Percentiles rank a stretch among this genome's conserved stretches.
Evolutionary conservation across 1,139 yeast genomes (phyloP).

Genomic region (Kurtzmaniella quercitrusa): DNA sequence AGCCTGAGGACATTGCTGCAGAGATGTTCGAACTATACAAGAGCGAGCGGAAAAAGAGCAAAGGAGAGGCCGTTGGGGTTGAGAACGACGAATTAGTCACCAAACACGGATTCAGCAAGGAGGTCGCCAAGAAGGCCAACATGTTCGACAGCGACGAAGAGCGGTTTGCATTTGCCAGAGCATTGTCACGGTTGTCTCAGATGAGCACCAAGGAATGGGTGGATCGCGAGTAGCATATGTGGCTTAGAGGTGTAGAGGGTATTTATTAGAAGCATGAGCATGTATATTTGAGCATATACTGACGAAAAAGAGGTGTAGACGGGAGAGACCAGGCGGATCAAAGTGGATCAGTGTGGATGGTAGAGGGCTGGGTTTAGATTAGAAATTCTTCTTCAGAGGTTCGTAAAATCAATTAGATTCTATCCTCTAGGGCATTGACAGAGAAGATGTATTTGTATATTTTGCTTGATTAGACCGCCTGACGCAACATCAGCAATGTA

Average conservation of each 20-base stretch:
- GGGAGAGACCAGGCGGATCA: no score
- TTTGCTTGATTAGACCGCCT: no score
- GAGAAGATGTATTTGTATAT: no score
- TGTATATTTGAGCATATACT: not conserved
- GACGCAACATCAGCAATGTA: no score
- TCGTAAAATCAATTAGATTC: no score
- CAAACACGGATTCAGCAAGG: constrained; percentile 70
- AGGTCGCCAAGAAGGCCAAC: constrained; percentile 70
- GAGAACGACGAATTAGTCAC: constrained; percentile 61
- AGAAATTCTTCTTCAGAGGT: no score
- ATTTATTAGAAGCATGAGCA: constrained; percentile 2
- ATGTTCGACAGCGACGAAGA: constrained; percentile 91
- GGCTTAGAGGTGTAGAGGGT: not conserved
- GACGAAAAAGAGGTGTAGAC: no score
- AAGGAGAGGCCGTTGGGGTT: constrained; percentile 20
- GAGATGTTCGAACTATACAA: constrained; percentile 51
- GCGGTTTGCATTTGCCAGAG: constrained; percentile 93
- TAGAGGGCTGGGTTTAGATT: no score
- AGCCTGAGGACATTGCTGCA: constrained; percentile 61
- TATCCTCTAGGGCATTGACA: no score
- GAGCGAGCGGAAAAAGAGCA: constrained; percentile 20
- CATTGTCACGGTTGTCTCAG: constrained; percentile 82
- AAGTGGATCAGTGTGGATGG: no score
- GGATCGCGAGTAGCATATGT: constrained; percentile 23
- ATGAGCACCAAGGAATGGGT: constrained; percentile 96